phyloP scores from a whole-genome alignment of 805 yeast genomes.

The Peterozyma xylosa region DNA sequence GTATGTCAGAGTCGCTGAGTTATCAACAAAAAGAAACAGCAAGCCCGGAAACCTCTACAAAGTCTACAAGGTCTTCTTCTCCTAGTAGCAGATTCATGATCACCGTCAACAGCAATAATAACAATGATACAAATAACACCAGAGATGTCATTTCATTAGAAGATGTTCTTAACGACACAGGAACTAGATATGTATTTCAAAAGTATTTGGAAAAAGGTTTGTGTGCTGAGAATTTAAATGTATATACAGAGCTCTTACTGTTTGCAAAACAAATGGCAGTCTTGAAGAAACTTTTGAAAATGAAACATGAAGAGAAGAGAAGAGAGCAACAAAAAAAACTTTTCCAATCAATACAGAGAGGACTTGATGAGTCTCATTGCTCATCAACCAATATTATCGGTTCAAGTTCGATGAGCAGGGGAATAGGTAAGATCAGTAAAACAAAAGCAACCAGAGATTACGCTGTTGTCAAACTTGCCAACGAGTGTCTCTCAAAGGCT shows the following conservation, averaged over 20 bases:
- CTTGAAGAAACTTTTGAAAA: slow-evolving; percentile 31
- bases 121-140: not conserved
- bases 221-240: slow-evolving; percentile 74
- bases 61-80: not conserved
- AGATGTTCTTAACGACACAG: slow-evolving; percentile 63
- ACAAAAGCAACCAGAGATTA: slow-evolving; percentile 23
- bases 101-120: not conserved
- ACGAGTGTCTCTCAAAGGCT: slow-evolving; percentile 51
- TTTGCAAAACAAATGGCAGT: slow-evolving; percentile 31
- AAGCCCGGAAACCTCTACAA: not conserved
- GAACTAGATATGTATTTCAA: slow-evolving; percentile 59
- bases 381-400: slow-evolving; percentile 8
- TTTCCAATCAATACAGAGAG: not conserved
- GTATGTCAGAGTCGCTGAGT: not conserved
- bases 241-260: slow-evolving; percentile 53
- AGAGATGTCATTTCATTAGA: slow-evolving; percentile 18
- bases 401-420: slow-evolving; percentile 6
- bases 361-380: slow-evolving; percentile 1
- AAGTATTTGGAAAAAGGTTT: slow-evolving; percentile 55
- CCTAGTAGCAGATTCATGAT: not conserved
- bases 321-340: slow-evolving; percentile 6
- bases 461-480: slow-evolving; percentile 35
- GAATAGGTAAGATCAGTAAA: slow-evolving; percentile 9
- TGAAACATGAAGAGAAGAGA: slow-evolving; percentile 14
- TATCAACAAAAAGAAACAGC: too few relatives aligned